Evolutionary conservation across 352 stramenopile species (phyloP).

Genomic region (Phytophthora pistaciae): DNA sequence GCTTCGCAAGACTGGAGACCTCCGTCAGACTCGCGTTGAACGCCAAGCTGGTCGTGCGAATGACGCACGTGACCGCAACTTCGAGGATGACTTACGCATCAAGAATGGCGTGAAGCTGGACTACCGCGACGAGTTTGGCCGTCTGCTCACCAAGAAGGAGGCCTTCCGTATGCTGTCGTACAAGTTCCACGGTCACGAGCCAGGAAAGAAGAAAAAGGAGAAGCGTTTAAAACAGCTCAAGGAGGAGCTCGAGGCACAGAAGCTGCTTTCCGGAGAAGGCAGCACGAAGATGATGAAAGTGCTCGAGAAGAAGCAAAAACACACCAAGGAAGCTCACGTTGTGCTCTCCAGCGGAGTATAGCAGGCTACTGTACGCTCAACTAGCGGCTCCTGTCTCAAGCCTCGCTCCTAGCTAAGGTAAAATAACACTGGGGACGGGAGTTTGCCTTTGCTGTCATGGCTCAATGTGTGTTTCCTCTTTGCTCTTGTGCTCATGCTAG

Average conservation of each 20-base stretch:
- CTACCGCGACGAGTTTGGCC: conserved; percentile 97
- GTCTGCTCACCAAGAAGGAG: conserved; percentile 97
- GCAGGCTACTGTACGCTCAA: background rate
- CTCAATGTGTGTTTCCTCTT: conserved; percentile 6
- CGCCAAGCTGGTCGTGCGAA: conserved; percentile 95
- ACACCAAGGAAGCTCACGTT: conserved; percentile 84
- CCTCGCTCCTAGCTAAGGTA: conserved; percentile 4
- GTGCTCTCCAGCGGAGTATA: conserved; percentile 81
- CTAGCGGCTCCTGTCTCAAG: background rate
- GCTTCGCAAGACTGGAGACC: conserved; percentile 94
- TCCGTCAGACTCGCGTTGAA: conserved; percentile 88
- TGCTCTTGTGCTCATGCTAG: background rate
- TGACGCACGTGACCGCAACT: conserved; percentile 94
- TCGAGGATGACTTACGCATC: conserved; percentile 86
- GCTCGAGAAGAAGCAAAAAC: conserved; percentile 87
- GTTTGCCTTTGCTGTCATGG: background rate
- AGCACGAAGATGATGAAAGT: conserved; percentile 88
- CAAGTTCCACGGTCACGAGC: conserved; percentile 98
- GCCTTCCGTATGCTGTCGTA: conserved; percentile 98
- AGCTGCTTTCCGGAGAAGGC: conserved; percentile 79
- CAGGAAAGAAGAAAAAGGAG: conserved; percentile 98
- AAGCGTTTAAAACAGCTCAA: conserved; percentile 93
- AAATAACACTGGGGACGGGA: conserved; percentile 13
- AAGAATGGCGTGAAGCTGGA: conserved; percentile 94
- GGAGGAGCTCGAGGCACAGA: conserved; percentile 80